Evolutionary conservation across 495 filamentous ascomycete genomes (phyloP).

Genomic region (Penicillium silybi): DNA sequence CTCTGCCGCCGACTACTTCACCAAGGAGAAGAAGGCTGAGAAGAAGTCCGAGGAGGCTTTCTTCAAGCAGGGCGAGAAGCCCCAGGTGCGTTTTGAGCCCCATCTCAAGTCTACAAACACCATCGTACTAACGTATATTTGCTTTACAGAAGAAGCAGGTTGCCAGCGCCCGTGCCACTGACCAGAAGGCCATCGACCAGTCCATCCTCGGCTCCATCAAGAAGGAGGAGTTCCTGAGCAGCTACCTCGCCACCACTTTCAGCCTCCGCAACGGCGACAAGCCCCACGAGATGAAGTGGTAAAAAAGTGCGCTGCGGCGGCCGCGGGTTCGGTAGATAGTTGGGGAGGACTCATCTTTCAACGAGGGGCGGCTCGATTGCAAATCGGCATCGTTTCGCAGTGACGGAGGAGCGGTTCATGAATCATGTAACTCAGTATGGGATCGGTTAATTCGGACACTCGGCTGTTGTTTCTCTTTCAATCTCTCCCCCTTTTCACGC

Average conservation of each 20-base stretch:
- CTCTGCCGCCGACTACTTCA: conserved; percentile 83
- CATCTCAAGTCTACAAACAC: not conserved
- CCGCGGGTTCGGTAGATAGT: conserved; percentile 47
- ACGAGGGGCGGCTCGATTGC: conserved; percentile 42
- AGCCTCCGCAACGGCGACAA: conserved; percentile 96
- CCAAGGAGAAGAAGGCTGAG: conserved; percentile 83
- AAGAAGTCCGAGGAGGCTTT: conserved; percentile 94
- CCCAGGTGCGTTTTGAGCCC: conserved; percentile 65
- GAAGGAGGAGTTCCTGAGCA: conserved; percentile 84
- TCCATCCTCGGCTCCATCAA: conserved; percentile 85
- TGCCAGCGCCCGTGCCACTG: conserved; percentile 79
- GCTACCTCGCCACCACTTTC: conserved; percentile 89
- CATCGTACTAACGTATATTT: conserved; percentile 13
- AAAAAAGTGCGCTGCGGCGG: conserved; percentile 46
- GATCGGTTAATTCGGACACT: conserved; percentile 37
- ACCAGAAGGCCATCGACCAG: conserved; percentile 98
- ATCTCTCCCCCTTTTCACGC: conserved; percentile 21
- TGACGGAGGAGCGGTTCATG: conserved; percentile 33
- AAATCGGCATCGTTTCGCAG: conserved; percentile 34
- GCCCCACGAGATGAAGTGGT: conserved; percentile 97
- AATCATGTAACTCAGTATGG: conserved; percentile 44
- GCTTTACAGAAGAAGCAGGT: conserved; percentile 86
- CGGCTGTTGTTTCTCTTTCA: conserved; percentile 35
- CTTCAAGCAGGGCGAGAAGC: conserved; percentile 97
- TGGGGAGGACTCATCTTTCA: conserved; percentile 40